A percentile compares a stretch with the other conserved stretches of the same genome.
Evolutionary conservation across 495 filamentous ascomycete genomes (phyloP).

Genomic region (Hypoxylon lienhwacheense): DNA sequence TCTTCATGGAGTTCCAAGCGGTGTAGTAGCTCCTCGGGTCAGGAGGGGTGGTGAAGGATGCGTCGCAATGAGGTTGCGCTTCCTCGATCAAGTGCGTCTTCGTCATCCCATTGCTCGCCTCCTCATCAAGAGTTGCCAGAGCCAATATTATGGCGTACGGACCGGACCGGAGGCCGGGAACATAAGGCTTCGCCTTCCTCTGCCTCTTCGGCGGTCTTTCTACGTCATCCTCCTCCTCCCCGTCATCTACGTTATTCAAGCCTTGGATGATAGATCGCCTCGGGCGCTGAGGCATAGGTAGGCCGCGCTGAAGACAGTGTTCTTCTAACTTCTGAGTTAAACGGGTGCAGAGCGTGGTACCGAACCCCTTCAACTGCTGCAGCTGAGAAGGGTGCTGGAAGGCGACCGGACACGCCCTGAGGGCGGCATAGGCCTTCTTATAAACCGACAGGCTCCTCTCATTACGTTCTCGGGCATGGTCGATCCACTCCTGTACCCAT

Average conservation of each 20-base stretch:
- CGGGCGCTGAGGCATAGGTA: conserved; percentile 68
- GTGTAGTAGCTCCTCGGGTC: conserved; percentile 74
- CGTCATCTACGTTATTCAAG: conserved; percentile 31
- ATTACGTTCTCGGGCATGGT: conserved; percentile 70
- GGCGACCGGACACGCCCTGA: conserved; percentile 74
- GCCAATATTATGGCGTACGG: conserved; percentile 74
- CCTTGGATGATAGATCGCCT: conserved; percentile 36
- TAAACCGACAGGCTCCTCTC: conserved; percentile 72
- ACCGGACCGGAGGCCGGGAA: conserved; percentile 71
- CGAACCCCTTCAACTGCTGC: conserved; percentile 71
- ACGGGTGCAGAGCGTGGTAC: conserved; percentile 67
- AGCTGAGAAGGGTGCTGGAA: conserved; percentile 77
- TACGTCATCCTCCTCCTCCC: conserved; percentile 37
- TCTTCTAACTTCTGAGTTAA: conserved; percentile 68
- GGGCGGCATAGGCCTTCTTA: conserved; percentile 78
- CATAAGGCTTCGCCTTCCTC: conserved; percentile 68
- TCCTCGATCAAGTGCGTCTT: conserved; percentile 69
- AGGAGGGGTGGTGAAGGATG: conserved; percentile 69
- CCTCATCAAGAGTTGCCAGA: conserved; percentile 61
- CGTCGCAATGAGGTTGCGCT: conserved; percentile 73
- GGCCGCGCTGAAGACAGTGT: conserved; percentile 67
- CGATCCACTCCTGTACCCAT: conserved; percentile 82
- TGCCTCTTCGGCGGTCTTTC: conserved; percentile 64
- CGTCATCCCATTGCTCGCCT: conserved; percentile 59
- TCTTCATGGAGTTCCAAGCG: conserved; percentile 86